Evolutionary conservation across 345 rosid species (phyloP).

Genomic region (Cardamine chenopodiifolia): DNA sequence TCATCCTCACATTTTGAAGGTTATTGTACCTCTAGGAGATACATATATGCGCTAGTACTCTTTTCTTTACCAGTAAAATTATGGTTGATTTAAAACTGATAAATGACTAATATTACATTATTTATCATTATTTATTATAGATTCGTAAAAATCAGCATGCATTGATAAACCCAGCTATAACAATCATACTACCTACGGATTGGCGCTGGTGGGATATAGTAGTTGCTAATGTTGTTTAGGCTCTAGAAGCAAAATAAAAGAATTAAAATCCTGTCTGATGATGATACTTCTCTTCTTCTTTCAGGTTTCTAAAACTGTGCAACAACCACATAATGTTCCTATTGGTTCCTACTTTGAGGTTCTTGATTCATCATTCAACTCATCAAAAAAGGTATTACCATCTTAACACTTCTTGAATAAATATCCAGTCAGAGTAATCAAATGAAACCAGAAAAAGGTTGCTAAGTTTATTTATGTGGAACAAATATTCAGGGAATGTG

Average conservation of each 20-base stretch:
- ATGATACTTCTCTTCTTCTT: neutral
- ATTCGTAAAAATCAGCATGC: slow-evolving; percentile 98
- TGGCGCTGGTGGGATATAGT: slow-evolving; percentile 92
- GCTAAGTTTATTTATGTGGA: no score
- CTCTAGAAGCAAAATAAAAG: neutral
- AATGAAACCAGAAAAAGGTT: no score
- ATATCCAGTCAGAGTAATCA: no score
- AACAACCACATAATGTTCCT: slow-evolving; percentile 93
- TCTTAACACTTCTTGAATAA: no score
- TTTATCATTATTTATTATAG: slow-evolving; percentile 46
- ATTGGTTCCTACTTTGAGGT: slow-evolving; percentile 96
- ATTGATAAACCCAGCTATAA: slow-evolving; percentile 91
- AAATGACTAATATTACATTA: neutral
- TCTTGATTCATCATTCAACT: neutral
- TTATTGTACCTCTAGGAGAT: slow-evolving; percentile 88
- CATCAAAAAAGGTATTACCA: no score
- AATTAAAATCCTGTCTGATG: neutral
- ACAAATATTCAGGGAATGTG: no score
- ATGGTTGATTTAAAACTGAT: slow-evolving; percentile 11
- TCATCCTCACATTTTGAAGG: slow-evolving; percentile 50
- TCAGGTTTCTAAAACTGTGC: slow-evolving; percentile 92
- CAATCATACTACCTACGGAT: slow-evolving; percentile 89
- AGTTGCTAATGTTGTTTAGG: neutral
- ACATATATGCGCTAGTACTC: slow-evolving; percentile 80
- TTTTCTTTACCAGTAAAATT: slow-evolving; percentile 17